These are phyloP conservation scores for Mycena chlorophos DNA, from an alignment of 768 basidiomycete genomes.

Conservation along the genomic window DNA sequence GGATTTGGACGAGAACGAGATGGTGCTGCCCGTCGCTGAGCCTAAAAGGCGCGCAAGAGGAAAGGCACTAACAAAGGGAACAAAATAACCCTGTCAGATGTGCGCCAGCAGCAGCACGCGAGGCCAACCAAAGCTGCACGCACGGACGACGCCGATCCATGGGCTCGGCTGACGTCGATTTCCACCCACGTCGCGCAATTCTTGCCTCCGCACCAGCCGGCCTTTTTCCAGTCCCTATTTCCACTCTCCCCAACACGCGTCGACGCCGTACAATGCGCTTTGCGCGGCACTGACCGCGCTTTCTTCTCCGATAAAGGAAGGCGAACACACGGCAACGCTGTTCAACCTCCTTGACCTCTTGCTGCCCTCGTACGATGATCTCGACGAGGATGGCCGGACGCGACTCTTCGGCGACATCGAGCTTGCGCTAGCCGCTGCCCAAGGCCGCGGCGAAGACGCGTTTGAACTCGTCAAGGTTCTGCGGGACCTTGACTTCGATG, in stretches of 20 bases:
- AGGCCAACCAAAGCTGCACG: constrained; percentile 13
- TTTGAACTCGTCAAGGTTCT: constrained; percentile 68
- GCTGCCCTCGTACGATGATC: constrained; percentile 47
- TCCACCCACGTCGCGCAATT: constrained; percentile 64
- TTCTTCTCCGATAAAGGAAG: background rate
- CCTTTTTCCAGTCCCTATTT: constrained; percentile 71
- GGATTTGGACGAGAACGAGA: constrained; percentile 22
- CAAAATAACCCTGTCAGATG: constrained; percentile 58
- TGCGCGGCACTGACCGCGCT: constrained; percentile 54
- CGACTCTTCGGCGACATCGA: constrained; percentile 55
- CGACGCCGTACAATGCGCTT: constrained; percentile 62
- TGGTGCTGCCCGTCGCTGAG: constrained; percentile 38
- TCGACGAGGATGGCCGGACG: constrained; percentile 48
- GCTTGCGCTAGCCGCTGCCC: constrained; percentile 58
- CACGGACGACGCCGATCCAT: constrained; percentile 47
- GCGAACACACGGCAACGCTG: constrained; percentile 37
- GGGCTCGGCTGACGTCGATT: constrained; percentile 72
- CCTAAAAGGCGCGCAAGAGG: constrained; percentile 37
- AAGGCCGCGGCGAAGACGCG: constrained; percentile 54
- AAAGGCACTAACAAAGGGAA: constrained; percentile 38
- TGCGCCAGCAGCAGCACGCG: constrained; percentile 63
- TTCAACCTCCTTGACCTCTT: constrained; percentile 65
- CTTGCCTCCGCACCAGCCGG: constrained; percentile 53
- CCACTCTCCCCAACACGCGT: constrained; percentile 59
- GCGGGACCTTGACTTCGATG: constrained; percentile 60